Evolutionary conservation across 2,329 filamentous ascomycete species (phyloP), one percentile per base, ranked within the genome.

Genomic region (Colletotrichum plurivorum): DNA sequence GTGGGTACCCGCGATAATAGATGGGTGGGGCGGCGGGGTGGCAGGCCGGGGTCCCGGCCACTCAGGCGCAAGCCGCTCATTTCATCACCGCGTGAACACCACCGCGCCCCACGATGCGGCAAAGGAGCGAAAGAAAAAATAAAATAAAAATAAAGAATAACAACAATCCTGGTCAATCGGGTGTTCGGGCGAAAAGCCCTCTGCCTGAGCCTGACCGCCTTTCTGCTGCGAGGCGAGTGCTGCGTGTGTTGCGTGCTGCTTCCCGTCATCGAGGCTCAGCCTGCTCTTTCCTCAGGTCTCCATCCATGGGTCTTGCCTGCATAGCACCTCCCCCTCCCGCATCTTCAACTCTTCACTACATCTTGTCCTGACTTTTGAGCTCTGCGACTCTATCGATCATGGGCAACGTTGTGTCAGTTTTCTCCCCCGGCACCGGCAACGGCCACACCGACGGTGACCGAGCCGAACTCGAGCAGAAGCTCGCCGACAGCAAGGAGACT

Each of bases 341-440:
- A 27, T 53, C 54, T 49, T 54, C 25, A 70, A 63, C 58, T 46
- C 36, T 52, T 36, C 54, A 31, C 48, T 45, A 45, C 43, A 62
- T 48, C 58, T 5, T 54, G 46, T 66, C 67, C 54, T 66, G 25
- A 51, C 22, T 12, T n/a, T 22, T 22, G 22, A 22, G 22, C 22
- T 22, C 22, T 18, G 6, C 46, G 27, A 31, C 27, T 31, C 27
- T 31, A 31, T 49, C 51, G 45, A 67, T 54, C 62, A 82, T 82
- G 80, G 80, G 80, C 74, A 79, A 80, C 75, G 80, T 82, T 71
- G 77, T 83, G 71, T 80, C 78, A 71, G 78, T 77, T 67, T 79
- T 83, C 72, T 75, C 78, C n/a, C 54, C 70, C 18, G 75, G 73
- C 71, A 77, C 77, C 73, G 78, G 78, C 73, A 76, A 76, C 56